Percentiles rank a stretch among this genome's conserved stretches.
Conservation (phyloP, 2,329 filamentous ascomycete species). For the Microdochium paspali region DNA sequence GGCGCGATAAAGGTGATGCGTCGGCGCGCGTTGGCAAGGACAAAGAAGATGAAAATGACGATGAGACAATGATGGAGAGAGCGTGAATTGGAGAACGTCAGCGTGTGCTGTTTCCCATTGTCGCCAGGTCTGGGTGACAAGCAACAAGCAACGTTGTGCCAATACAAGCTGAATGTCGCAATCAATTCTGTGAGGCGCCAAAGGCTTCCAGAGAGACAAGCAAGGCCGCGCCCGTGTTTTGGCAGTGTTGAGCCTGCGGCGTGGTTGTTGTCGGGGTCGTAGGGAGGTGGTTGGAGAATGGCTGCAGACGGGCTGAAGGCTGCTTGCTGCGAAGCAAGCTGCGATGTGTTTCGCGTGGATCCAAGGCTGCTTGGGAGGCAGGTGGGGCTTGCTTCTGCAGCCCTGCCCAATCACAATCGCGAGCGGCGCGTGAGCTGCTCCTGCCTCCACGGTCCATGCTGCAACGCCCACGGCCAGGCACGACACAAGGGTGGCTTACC, state of each 20-base stretch:
- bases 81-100: conserved; percentile 8
- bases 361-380: neutral
- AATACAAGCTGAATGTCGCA: neutral
- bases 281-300: neutral
- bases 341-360: neutral
- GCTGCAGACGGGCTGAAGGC: neutral
- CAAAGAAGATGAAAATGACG: conserved; percentile 7
- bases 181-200: neutral
- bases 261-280: neutral
- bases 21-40: neutral
- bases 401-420: neutral
- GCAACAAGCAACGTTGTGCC: conserved; percentile 1
- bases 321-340: neutral
- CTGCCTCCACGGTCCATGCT: neutral
- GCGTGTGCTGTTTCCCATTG: conserved; percentile 14
- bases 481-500: no score
- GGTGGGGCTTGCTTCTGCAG: neutral
- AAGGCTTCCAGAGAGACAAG: neutral
- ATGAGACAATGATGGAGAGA: conserved; percentile 10
- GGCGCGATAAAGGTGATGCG: neutral
- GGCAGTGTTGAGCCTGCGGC: neutral
- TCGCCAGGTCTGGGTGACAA: conserved; percentile 3
- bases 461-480: no score
- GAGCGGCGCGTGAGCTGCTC: neutral
- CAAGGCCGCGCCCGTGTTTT: neutral